A percentile compares a stretch with the other conserved stretches of the same genome.
Conservation (phyloP, 176 grass and related monocot genomes). For the Leersia perrieri region DNA sequence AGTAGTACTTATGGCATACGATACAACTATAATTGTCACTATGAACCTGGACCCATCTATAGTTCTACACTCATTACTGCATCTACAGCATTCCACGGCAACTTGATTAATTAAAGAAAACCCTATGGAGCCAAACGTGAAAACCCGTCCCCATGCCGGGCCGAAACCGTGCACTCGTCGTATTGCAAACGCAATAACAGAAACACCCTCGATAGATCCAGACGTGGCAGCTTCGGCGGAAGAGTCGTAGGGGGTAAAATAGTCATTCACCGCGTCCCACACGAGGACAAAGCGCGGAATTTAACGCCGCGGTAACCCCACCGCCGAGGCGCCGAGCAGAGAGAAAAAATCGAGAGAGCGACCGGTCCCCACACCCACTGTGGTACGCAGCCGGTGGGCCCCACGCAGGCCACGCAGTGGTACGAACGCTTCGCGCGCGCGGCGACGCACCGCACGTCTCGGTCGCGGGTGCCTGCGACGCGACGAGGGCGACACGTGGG, state of each 20-base stretch:
- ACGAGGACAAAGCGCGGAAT: not conserved
- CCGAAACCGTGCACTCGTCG: not conserved
- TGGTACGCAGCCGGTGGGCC: not conserved
- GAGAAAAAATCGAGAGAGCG: too few species aligned
- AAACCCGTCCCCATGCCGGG: not conserved
- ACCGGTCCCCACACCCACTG: not conserved
- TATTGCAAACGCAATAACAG: not conserved
- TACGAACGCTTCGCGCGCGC: not conserved
- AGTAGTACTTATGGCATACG: too few species aligned
- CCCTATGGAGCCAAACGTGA: not conserved
- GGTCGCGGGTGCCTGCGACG: not conserved
- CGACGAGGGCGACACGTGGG: not conserved
- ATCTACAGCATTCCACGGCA: too few species aligned
- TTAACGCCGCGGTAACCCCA: not conserved
- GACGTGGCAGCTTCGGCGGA: accelerated
- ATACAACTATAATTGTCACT: too few species aligned
- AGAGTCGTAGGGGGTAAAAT: not conserved
- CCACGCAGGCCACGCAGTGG: too few species aligned
- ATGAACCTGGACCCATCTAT: too few species aligned
- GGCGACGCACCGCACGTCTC: not conserved
- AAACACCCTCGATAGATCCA: not conserved
- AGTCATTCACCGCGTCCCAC: accelerated
- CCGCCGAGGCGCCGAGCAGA: not conserved
- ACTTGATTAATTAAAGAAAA: not conserved
- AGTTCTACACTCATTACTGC: too few species aligned